Percentiles rank a stretch among this genome's conserved stretches.
These are phyloP conservation scores for Nemania abortiva DNA, from an alignment of 2,329 filamentous ascomycete genomes.

Conservation along the genomic window DNA sequence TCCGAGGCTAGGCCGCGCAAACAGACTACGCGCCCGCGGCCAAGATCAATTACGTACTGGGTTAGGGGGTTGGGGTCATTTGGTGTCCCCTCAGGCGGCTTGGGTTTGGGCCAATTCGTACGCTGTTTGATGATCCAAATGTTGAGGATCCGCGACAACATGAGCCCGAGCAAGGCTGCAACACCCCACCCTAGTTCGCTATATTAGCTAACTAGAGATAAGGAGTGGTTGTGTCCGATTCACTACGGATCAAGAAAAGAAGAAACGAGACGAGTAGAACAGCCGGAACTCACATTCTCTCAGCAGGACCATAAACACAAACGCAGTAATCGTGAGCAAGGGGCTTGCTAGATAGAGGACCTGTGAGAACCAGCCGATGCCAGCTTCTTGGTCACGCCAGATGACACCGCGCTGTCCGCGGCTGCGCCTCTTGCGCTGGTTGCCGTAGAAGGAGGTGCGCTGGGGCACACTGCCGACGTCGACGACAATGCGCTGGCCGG, in stretches of 20 bases:
- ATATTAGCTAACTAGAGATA: constrained; percentile 22
- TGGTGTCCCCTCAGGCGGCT: constrained; percentile 19
- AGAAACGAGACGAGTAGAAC: background rate
- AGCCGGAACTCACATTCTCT: constrained; percentile 56
- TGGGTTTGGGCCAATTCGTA: constrained; percentile 42
- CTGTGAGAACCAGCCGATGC: constrained; percentile 62
- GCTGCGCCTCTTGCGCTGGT: constrained; percentile 44
- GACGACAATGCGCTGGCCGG: constrained; percentile 67
- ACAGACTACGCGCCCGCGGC: constrained; percentile 63
- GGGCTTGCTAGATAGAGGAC: constrained; percentile 62
- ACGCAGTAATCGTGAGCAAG: constrained; percentile 58
- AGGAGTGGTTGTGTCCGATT: background rate
- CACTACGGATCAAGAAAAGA: background rate
- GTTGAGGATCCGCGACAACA: constrained; percentile 67
- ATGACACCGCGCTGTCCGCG: constrained; percentile 46
- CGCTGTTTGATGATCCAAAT: constrained; percentile 68
- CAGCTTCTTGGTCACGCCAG: constrained; percentile 50
- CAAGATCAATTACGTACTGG: constrained; percentile 66
- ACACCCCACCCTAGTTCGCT: constrained; percentile 61
- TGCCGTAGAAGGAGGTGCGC: constrained; percentile 45
- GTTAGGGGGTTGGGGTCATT: constrained; percentile 47
- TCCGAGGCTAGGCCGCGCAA: constrained; percentile 67
- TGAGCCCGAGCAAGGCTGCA: constrained; percentile 60
- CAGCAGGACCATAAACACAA: constrained; percentile 60
- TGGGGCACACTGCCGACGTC: constrained; percentile 68